Evolutionary conservation across 129 eudicot species (phyloP), one percentile per base, ranked within the genome.

Genomic region (Centrapalus pauciflorus): DNA sequence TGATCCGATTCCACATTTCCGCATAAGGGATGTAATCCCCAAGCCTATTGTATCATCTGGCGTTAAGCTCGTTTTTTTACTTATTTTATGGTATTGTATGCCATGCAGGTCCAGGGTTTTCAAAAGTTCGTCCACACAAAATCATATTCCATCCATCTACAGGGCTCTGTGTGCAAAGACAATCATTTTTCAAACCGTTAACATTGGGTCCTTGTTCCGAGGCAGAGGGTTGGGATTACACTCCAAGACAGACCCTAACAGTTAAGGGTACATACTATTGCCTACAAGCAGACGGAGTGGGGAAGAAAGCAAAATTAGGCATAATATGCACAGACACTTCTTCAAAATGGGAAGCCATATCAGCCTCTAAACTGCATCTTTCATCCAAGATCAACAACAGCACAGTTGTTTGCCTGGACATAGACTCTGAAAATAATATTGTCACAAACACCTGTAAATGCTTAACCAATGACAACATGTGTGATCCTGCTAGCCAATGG

Each of bases 401-500:
- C 26, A 76, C 66, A 14, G 28, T 21, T 14, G 91, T 82, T 23
- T 90, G 97, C 75, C 62, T 90, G 81, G 97, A 90, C 50, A 59
- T 87, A 9, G 87, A 84, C 61, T 76, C 89, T 1, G 60, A 79
- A 74, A 72, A 84, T 45, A 61, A 40, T 11, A 37, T 84, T n/a
- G 79, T 78, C 34, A 84, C 95, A 13, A 78, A 76, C 48, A 73
- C 27, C 13, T 93, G 98, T 75, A 89, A 80, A 60, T 94, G 99
- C 50, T 46, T 84, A 80, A 80, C 67, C 27, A 71, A 41, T 56
- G 81, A 77, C 48, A 82, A 58, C 9, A 61, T 14, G 40, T 89
- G 99, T 30, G 97, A 94, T 62, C 99, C 99, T 30, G 87, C 69
- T 34, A 94, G 86, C 51, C 97, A 89, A 54, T 94, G 99, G 97